Base-by-base conservation (phyloP, 345 rosid genomes). In the Leavenworthia alabamica region DNA sequence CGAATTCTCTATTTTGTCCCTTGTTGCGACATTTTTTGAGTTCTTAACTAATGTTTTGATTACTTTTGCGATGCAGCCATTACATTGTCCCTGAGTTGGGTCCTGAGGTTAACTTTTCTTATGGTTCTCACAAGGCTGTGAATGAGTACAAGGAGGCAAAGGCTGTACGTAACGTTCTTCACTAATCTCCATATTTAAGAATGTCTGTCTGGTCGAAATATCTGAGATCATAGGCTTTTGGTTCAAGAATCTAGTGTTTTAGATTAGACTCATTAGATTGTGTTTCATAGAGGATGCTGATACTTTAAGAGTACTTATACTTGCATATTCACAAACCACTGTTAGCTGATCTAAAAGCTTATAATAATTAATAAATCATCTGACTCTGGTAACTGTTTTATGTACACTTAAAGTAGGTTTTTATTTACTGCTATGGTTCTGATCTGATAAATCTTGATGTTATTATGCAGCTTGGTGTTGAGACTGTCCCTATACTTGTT, bases 101-200 rank as follows among this genome's bases (percentile, higher is more conserved):
- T 46, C 97, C 98, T 43, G 88, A 86, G 24, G 94, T 87, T 40
- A 81, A 81, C 8, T 93, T 93, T 66, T 82, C 90, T 8, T 93
- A 93, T 66, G 96, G 96, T 23, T 93, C 96, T 31, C 99, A 93
- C 91, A 93, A 89, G 85, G 99, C 99, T 0, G 89, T 89, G 40
- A 72, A 56, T 15, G 99, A 93, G 74, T 93, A 85, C 78, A 87
- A 85, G 86, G 99, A 93, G 75, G 99, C 99, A 19, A 93, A 93
- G 78, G 89, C 81, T 37, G 95, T 87, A 76, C 76, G 87, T 78
- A 58, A 9, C 36, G 7, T 64, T 64, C 42, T 64, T 58, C 6
- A 71, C 47, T 64, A 3, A 6, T 63, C 17, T 35, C n/a, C 3
- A 32, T 64, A 27, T 51, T n/a, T 54, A 28, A 3, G 28, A 56